Base-by-base conservation (phyloP, 768 basidiomycete species). In the Plicaturopsis crispa region DNA sequence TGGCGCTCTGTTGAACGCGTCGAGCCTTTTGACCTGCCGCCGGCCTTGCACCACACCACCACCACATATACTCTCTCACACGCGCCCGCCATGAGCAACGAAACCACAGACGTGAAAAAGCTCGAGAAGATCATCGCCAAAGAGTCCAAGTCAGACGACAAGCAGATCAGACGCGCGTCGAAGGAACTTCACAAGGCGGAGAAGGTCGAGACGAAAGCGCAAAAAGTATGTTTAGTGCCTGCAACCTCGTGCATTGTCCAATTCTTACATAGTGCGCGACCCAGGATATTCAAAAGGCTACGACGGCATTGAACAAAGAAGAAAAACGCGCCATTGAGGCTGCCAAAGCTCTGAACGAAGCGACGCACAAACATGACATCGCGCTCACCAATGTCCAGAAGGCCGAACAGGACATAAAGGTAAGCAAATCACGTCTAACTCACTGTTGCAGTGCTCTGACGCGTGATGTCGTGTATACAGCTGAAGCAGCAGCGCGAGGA, bases 111-210 rank as follows among this genome's bases (percentile, higher is more conserved):
- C 6, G 34, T 63, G 31, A 66, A 63, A 48, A 56, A 63, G 48
- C 40, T 64, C 34, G 72, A 77, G 50, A 72, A 67, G 39, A 54
- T 56, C 13, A 54, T 75, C 24, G 47, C 59, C 4, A 64, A 63
- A 36, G 78, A 80, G 46, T 69, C 70, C 13, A 73, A 70, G 47
- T 58, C 63, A 18, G 77, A 78, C 51, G 63, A 72, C 38, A 64
- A 57, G 33, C 56, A 56, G 22, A 53, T 83, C 47, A 66, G 75
- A 51, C 65, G 69, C 33, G 66, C 72, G 23, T 44, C 77, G 44
- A 77, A 75, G 49, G 73, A 78, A 35, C 59, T 83, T 22, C 56
- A 59, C 14, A 58, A 60, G 22, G 62, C 67, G 6, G 77, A 83
- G 51, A 79, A 80, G 61, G 54, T 56, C 11, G 64, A 73, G 39